These are phyloP conservation scores for Podospora bellae-mahoneyi DNA, from an alignment of 495 filamentous ascomycete species.

Conservation along the genomic window DNA sequence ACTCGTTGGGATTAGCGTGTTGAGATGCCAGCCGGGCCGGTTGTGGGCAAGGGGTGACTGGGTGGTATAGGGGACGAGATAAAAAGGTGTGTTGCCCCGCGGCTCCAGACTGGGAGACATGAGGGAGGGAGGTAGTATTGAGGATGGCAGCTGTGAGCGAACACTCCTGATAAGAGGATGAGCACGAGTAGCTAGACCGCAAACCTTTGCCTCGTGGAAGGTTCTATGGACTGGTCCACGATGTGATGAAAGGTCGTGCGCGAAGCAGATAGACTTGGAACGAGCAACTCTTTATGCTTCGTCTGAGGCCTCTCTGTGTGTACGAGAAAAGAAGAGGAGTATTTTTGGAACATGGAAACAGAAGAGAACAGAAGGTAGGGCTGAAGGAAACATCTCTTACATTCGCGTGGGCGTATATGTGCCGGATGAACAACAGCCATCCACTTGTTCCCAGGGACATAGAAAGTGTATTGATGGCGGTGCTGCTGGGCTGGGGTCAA, in stretches of 20 bases:
- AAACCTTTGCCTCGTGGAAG: background rate
- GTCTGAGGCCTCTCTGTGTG: background rate
- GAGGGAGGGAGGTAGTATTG: slow-evolving; percentile 2
- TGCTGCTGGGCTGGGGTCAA: background rate
- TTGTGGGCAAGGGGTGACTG: background rate
- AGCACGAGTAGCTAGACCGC: no score
- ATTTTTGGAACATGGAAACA: slow-evolving; percentile 14
- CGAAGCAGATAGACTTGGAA: background rate
- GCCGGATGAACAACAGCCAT: background rate
- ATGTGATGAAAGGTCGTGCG: no score
- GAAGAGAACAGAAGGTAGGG: background rate
- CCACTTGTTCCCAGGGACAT: background rate
- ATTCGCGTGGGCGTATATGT: background rate
- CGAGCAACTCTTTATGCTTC: background rate
- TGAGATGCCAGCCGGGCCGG: slow-evolving; percentile 15
- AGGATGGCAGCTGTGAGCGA: background rate
- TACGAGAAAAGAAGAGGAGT: background rate
- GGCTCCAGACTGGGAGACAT: slow-evolving; percentile 10
- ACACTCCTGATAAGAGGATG: background rate
- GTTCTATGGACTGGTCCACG: background rate
- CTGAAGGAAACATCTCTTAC: background rate
- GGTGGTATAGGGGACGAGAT: background rate
- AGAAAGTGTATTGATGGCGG: background rate
- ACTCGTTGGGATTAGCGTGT: slow-evolving; percentile 32
- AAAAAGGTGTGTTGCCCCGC: slow-evolving; percentile 1